phyloP scores from a whole-genome alignment of 352 stramenopile species.

The Pythium aphanidermatum region DNA sequence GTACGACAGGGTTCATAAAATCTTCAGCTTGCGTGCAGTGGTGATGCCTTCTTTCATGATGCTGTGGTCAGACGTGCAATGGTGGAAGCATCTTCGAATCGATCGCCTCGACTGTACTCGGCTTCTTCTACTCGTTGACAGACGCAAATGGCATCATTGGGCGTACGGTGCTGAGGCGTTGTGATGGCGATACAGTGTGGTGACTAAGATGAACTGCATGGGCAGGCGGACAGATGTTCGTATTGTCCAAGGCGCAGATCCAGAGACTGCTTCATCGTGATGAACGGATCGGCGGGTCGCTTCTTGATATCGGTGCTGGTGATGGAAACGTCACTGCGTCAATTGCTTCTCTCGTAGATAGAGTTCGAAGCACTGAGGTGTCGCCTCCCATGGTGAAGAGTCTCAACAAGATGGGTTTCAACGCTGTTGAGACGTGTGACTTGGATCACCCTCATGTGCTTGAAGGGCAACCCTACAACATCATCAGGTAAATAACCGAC shows the following conservation, averaged over 20 bases:
- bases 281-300: conserved; percentile 31
- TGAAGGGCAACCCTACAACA: conserved; percentile 59
- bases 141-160: conserved; percentile 80
- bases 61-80: conserved; percentile 54
- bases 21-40: too few species aligned
- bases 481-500: conserved; percentile 62
- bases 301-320: conserved; percentile 79
- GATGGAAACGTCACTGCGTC: conserved; percentile 80
- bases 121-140: conserved; percentile 78
- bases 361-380: conserved; percentile 68
- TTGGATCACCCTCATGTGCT: conserved; percentile 63
- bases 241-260: conserved; percentile 69
- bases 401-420: conserved; percentile 70
- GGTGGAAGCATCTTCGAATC: conserved; percentile 61
- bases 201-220: too few species aligned
- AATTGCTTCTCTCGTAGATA: conserved; percentile 67
- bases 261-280: conserved; percentile 53
- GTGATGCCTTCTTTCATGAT: too few species aligned
- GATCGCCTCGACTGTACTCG: conserved; percentile 54
- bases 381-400: conserved; percentile 75
- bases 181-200: too few species aligned
- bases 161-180: conserved; percentile 38
- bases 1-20: too few species aligned
- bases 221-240: conserved; percentile 86
- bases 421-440: conserved; percentile 67